Percentiles rank a stretch among this genome's conserved stretches.
Evolutionary conservation across 2,329 filamentous ascomycete species (phyloP).

Genomic region (Calonectria pseudoturangicola): DNA sequence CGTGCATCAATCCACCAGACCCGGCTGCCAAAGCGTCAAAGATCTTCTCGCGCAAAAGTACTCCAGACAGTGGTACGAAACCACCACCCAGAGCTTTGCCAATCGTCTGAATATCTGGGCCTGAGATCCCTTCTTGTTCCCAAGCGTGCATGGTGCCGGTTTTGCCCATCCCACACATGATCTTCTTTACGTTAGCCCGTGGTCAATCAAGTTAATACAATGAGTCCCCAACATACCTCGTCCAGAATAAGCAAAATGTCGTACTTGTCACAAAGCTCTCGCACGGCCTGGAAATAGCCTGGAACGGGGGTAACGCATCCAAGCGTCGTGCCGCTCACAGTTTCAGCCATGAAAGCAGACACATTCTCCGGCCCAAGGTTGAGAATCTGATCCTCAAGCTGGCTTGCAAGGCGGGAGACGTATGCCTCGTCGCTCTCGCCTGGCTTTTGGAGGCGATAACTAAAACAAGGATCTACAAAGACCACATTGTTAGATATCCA

Average conservation of each 20-base stretch:
- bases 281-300: slow-evolving; percentile 82
- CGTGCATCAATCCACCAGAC: slow-evolving; percentile 31
- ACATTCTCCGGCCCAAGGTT: slow-evolving; percentile 37
- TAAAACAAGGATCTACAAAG: slow-evolving; percentile 36
- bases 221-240: slow-evolving; percentile 26
- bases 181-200: slow-evolving; percentile 29
- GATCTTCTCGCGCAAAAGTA: slow-evolving; percentile 36
- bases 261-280: slow-evolving; percentile 79
- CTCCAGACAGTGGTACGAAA: slow-evolving; percentile 42
- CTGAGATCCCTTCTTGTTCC: slow-evolving; percentile 47
- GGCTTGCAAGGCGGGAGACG: slow-evolving; percentile 22
- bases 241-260: slow-evolving; percentile 83
- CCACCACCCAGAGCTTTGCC: slow-evolving; percentile 46
- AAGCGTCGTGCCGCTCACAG: slow-evolving; percentile 58
- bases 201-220: background rate
- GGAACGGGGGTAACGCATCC: slow-evolving; percentile 79
- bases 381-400: slow-evolving; percentile 37
- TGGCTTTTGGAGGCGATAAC: slow-evolving; percentile 20
- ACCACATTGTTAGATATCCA: slow-evolving; percentile 40
- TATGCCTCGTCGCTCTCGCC: slow-evolving; percentile 17
- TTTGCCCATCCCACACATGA: slow-evolving; percentile 53
- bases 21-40: slow-evolving; percentile 32
- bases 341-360: slow-evolving; percentile 40
- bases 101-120: slow-evolving; percentile 45
- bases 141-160: slow-evolving; percentile 49